phyloP scores from a whole-genome alignment of 1,139 yeast species.

The Candida neerlandica region DNA sequence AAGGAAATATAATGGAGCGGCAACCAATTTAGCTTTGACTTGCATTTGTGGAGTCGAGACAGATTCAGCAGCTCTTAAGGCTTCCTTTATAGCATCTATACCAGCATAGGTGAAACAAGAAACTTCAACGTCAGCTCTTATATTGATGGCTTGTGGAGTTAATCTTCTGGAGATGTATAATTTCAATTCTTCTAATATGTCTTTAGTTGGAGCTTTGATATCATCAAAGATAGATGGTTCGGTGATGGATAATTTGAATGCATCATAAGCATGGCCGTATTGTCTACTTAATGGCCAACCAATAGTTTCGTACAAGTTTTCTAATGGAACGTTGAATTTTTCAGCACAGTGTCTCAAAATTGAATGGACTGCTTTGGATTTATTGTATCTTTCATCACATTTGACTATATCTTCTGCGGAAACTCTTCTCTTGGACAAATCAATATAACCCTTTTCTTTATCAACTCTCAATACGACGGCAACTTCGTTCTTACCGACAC shows the following conservation, averaged over 20 bases:
- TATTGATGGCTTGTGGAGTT: slow-evolving; percentile 97
- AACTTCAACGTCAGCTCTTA: slow-evolving; percentile 97
- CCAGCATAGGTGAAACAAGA: slow-evolving; percentile 98
- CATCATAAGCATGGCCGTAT: slow-evolving; percentile 97
- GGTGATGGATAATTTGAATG: slow-evolving; percentile 93
- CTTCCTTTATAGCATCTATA: slow-evolving; percentile 92
- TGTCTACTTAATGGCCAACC: slow-evolving; percentile 98
- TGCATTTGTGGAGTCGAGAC: slow-evolving; percentile 81
- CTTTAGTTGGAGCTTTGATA: slow-evolving; percentile 69
- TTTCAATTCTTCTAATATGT: slow-evolving; percentile 78
- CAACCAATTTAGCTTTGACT: slow-evolving; percentile 91
- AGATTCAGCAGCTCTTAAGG: slow-evolving; percentile 84
- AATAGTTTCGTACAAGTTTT: slow-evolving; percentile 78
- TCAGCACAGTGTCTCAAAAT: slow-evolving; percentile 98
- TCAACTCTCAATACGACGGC: slow-evolving; percentile 99
- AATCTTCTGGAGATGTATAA: slow-evolving; percentile 87
- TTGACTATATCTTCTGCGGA: slow-evolving; percentile 96
- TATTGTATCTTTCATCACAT: slow-evolving; percentile 97
- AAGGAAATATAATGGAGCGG: slow-evolving; percentile 95
- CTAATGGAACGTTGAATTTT: slow-evolving; percentile 86
- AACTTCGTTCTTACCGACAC: slow-evolving; percentile 98
- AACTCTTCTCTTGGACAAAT: slow-evolving; percentile 95
- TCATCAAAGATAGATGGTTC: slow-evolving; percentile 88
- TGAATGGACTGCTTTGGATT: slow-evolving; percentile 96
- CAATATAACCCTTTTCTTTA: slow-evolving; percentile 97